phyloP scores from a whole-genome alignment of 768 basidiomycete genomes.

The Suillus variegatus region DNA sequence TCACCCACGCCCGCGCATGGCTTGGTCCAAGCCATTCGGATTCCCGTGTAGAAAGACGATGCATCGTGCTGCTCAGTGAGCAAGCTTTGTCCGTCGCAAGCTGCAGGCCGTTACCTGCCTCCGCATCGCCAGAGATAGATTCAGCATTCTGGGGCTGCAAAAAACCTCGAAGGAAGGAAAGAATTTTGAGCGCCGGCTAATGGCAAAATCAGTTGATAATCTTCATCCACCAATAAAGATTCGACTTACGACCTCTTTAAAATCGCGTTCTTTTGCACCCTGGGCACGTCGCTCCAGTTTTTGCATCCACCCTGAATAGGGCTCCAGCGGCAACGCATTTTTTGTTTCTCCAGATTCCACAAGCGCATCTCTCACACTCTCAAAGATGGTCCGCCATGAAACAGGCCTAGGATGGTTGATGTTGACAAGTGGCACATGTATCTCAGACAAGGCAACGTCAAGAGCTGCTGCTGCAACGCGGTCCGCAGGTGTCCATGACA shows the following conservation, averaged over 20 bases:
- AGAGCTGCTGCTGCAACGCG: slow-evolving; percentile 35
- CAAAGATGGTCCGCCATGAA: slow-evolving; percentile 28
- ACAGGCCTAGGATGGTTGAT: slow-evolving; percentile 37
- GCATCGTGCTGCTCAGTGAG: background rate
- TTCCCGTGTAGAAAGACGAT: background rate
- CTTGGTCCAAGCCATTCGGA: background rate
- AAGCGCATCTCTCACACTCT: slow-evolving; percentile 18
- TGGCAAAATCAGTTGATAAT: slow-evolving; percentile 17
- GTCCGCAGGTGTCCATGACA: slow-evolving; percentile 47
- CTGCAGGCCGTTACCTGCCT: background rate
- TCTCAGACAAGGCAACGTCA: slow-evolving; percentile 29
- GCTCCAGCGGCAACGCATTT: slow-evolving; percentile 21
- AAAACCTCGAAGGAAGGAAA: slow-evolving; percentile 26
- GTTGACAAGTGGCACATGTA: slow-evolving; percentile 29
- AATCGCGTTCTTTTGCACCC: background rate
- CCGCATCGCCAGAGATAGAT: background rate
- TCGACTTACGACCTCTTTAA: slow-evolving; percentile 8
- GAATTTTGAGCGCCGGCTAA: slow-evolving; percentile 31
- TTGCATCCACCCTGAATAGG: slow-evolving; percentile 29
- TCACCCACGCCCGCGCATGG: background rate
- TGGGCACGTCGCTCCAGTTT: slow-evolving; percentile 23
- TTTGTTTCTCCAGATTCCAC: slow-evolving; percentile 11
- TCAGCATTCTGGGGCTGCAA: background rate
- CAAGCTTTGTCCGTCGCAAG: background rate
- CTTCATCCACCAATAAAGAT: slow-evolving; percentile 35